phyloP scores from a whole-genome alignment of 352 stramenopile genomes.

The Thalassiosira sp. region DNA sequence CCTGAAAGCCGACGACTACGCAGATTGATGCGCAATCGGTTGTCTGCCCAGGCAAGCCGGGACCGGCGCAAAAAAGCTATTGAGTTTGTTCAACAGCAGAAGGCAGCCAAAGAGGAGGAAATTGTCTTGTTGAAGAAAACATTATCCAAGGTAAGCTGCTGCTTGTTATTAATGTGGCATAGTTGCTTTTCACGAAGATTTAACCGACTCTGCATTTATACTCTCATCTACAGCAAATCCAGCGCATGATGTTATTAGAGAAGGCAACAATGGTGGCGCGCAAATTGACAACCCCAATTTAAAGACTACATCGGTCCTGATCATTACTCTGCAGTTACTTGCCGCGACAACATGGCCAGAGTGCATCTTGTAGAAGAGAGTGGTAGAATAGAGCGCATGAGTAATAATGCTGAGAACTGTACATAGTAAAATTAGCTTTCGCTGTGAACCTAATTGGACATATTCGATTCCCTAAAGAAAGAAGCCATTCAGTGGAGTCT shows the following conservation, averaged over 20 bases:
- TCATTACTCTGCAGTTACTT: not conserved
- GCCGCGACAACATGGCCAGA: not conserved
- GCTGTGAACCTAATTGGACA: too few relatives aligned
- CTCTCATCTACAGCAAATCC: not conserved
- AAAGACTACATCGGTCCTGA: not conserved
- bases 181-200: not conserved
- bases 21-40: conserved; percentile 16
- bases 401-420: too few relatives aligned
- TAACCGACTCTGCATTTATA: not conserved
- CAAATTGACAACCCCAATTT: too few relatives aligned
- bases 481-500: too few relatives aligned
- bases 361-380: too few relatives aligned
- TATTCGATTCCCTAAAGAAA: too few relatives aligned
- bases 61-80: conserved; percentile 2
- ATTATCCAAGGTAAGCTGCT: not conserved
- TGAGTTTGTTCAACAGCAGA: not conserved
- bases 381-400: too few relatives aligned
- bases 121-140: conserved; percentile 10
- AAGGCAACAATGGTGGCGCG: not conserved
- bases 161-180: not conserved
- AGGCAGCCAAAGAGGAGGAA: conserved; percentile 10
- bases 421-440: too few relatives aligned
- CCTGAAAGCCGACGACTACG: conserved; percentile 13
- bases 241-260: not conserved
- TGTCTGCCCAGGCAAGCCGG: conserved; percentile 15